These are phyloP conservation scores for Hanseniaspora nectarophila DNA, from an alignment of 805 yeast species.

Conservation along the genomic window DNA sequence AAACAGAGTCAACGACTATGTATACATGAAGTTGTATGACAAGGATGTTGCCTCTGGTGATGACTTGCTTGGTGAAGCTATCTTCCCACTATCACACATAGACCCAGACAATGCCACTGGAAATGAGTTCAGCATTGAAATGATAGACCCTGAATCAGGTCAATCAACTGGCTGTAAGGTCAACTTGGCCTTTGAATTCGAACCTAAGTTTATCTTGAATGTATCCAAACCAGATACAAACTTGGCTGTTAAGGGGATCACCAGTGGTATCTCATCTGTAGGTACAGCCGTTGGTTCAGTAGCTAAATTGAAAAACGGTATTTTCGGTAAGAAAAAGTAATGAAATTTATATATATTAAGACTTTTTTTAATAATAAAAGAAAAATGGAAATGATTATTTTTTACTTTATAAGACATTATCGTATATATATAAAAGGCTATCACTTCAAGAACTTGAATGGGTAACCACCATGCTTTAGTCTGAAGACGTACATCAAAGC, in stretches of 20 bases:
- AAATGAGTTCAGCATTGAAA: slow-evolving; percentile 39
- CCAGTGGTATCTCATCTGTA: slow-evolving; percentile 34
- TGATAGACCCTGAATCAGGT: slow-evolving; percentile 34
- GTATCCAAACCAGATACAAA: slow-evolving; percentile 32
- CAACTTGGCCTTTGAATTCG: slow-evolving; percentile 47
- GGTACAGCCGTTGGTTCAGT: slow-evolving; percentile 35
- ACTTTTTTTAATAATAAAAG: not conserved
- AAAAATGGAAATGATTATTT: not conserved
- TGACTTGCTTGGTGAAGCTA: slow-evolving; percentile 63
- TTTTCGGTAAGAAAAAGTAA: slow-evolving; percentile 27
- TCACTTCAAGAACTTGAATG: slow-evolving; percentile 45
- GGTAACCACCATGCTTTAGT: slow-evolving; percentile 64
- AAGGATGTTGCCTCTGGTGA: slow-evolving; percentile 92
- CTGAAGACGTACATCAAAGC: slow-evolving; percentile 54
- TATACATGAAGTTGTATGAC: slow-evolving; percentile 55
- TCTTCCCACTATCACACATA: slow-evolving; percentile 45
- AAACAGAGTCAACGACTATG: slow-evolving; percentile 49
- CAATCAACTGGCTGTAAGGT: slow-evolving; percentile 45
- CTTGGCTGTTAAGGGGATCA: slow-evolving; percentile 42
- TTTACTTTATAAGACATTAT: not conserved
- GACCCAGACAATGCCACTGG: slow-evolving; percentile 41
- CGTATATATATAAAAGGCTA: not conserved
- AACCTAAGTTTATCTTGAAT: slow-evolving; percentile 54
- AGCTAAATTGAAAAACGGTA: slow-evolving; percentile 32
- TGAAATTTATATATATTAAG: not conserved